Evolutionary conservation across 73 alveolate species (phyloP), one percentile per base, ranked within the genome.

Genomic region (Blepharisma japonicum): DNA sequence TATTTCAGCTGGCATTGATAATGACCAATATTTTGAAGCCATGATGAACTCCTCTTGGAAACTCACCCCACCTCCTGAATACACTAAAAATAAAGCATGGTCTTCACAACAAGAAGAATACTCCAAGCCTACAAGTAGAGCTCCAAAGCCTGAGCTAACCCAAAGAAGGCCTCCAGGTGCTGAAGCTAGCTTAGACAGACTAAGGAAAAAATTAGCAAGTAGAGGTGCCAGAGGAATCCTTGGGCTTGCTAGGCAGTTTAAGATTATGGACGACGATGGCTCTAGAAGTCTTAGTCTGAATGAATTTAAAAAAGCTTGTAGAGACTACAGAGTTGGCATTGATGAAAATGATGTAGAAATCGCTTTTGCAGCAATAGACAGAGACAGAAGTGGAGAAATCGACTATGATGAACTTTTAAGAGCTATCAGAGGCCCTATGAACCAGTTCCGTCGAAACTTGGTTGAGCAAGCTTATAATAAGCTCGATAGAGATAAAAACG

Each of bases 211-310:
- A 80, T 68, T 94, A 20, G 85, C 83, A 47, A 67, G 85, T 49
- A 80, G 97, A 83, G 98, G 98, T 9, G 93, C 96, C 5, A 89
- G 98, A 83, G 98, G 98, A 27, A 86, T 94, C 72, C 86, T 94
- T 70, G 89, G 97, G 6, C 88, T 94, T 70, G 80, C 90, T 77
- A 94, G 94, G 77, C 91, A 86, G 45, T 87, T 91, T 68, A 91
- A 87, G 81, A 94, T 90, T 5, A 87, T 92, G 46, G 98, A 94
- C 80, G 94, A 92, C 71, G 86, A 92, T 77, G 80, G 89, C 49
- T 86, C 82, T 68, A 89, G 90, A 89, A 45, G 68, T 79, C 56
- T 72, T 82, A 25, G 86, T 78, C 78, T 87, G 77, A 66, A 18
- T 45, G 96, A 90, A 55, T 90, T 90, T 71, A 87, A 81, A 55